Base-by-base conservation (phyloP, 2,329 filamentous ascomycete species). In the Drechslera avenae region DNA sequence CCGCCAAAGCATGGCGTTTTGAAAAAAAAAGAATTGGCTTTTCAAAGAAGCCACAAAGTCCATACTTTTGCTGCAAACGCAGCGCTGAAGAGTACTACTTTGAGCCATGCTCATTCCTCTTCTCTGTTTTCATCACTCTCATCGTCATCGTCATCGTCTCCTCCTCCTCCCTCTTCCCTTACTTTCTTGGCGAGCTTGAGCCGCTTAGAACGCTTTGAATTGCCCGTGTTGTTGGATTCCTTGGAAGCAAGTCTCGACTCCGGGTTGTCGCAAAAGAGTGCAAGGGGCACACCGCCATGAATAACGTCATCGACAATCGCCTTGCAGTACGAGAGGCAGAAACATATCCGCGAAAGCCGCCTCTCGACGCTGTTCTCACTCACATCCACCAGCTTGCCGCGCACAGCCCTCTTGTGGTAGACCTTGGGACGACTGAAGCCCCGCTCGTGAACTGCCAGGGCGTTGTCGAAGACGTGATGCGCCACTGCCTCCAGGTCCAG, bases 391-490 rank as follows among this genome's bases (percentile, higher is more conserved):
- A 62, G 18, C 39, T 62, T 60, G 16, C 68, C 67, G 21, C 68
- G 63, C 26, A 59, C 54, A 2, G 54, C 54, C 14, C 60, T 46
- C 46, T 64, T 66, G 54, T 68, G 55, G 54, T 69, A 69, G 6
- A 66, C 31, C 0, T 14, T 19, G 0, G 60, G 56, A 2, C 54
- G 51, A 16, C 21, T 57, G 56, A 57, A 71, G 30, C 68, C 68
- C 6, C 46, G 41, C 42, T 62, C 59, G 52, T 72, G 67, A 5
- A 70, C 64, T 0, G 50, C 50, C 13, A 68, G 17, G 6, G 56
- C 56, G 3, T 39, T 26, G 33, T 72, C 68, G 48, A 72, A 71
- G 47, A 71, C 31, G 19, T 65, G 47, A 56, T 71, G 67, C 1
- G 67, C 67, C 0, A 57, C 49, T 21, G 68, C 66, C 28, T 72